These are phyloP conservation scores for Penicillium sp. DNA, from an alignment of 2,329 filamentous ascomycete species.

Conservation along the genomic window DNA sequence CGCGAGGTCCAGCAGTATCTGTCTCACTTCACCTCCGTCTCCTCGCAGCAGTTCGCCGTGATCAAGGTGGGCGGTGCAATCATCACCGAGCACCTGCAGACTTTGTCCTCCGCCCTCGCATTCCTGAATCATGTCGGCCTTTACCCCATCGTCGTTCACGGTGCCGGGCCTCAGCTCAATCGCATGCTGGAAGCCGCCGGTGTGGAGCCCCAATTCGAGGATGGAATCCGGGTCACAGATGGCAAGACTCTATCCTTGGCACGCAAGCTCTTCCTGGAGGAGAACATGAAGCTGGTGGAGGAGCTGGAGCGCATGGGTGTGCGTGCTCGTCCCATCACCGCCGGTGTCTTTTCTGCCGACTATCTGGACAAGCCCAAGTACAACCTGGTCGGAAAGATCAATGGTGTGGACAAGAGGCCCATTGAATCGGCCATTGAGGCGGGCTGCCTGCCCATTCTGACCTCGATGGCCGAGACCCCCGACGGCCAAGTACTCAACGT, in stretches of 20 bases:
- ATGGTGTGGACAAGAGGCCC: constrained; percentile 78
- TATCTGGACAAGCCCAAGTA: constrained; percentile 97
- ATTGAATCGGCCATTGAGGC: constrained; percentile 89
- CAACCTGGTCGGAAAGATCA: constrained; percentile 92
- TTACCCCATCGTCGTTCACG: constrained; percentile 92
- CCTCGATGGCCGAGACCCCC: constrained; percentile 89
- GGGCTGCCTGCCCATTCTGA: constrained; percentile 86
- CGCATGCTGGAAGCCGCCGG: constrained; percentile 81
- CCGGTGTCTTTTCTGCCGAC: constrained; percentile 84
- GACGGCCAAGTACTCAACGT: constrained; percentile 94
- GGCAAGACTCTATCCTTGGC: constrained; percentile 89
- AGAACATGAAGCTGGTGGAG: constrained; percentile 89
- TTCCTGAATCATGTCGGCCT: constrained; percentile 93
- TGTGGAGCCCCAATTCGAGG: constrained; percentile 91
- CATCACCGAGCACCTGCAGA: constrained; percentile 86
- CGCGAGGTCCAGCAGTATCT: constrained; percentile 96
- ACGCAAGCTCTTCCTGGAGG: constrained; percentile 85
- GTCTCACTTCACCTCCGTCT: constrained; percentile 93
- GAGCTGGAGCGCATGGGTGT: constrained; percentile 86
- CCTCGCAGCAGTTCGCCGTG: constrained; percentile 93
- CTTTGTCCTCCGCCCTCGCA: constrained; percentile 78
- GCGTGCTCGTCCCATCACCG: constrained; percentile 78
- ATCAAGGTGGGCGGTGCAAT: constrained; percentile 98
- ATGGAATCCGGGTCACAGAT: constrained; percentile 92
- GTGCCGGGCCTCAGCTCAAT: constrained; percentile 91